These are phyloP conservation scores for Purpureocillium lavendulum DNA, from an alignment of 2,329 filamentous ascomycete species.

Conservation along the genomic window DNA sequence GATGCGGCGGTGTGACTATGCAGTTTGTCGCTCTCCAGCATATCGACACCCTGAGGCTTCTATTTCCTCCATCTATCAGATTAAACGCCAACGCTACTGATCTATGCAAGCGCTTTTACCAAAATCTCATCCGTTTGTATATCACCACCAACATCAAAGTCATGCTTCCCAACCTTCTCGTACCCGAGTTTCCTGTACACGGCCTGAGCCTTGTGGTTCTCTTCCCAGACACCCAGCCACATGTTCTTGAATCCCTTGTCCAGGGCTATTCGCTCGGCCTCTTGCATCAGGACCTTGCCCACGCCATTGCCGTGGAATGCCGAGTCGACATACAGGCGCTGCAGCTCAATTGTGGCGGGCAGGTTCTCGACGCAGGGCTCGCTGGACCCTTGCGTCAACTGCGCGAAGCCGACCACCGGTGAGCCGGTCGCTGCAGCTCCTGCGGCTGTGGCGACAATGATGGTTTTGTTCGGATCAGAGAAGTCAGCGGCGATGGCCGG, in stretches of 20 bases:
- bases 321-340: constrained; percentile 31
- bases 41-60: no score
- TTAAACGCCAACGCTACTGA: no score
- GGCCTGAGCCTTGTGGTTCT: constrained; percentile 27
- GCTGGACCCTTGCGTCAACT: constrained; percentile 24
- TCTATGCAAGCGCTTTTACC: constrained; percentile 16
- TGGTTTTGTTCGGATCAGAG: constrained; percentile 14
- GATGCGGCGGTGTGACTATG: no score
- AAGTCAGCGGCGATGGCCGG: constrained; percentile 19
- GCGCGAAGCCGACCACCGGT: constrained; percentile 28
- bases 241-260: constrained; percentile 27
- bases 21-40: no score
- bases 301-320: constrained; percentile 27
- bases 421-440: no score
- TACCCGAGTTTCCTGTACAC: constrained; percentile 34
- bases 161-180: constrained; percentile 26
- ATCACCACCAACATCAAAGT: constrained; percentile 30
- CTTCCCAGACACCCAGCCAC: constrained; percentile 41
- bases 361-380: constrained; percentile 28
- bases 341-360: constrained; percentile 27
- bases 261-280: constrained; percentile 22
- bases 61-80: no score
- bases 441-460: constrained; percentile 13
- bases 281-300: constrained; percentile 22
- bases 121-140: constrained; percentile 35